Evolutionary conservation across 331 rosid species (phyloP), one percentile per base, ranked within the genome.

Genomic region (Prunus yedoensis): DNA sequence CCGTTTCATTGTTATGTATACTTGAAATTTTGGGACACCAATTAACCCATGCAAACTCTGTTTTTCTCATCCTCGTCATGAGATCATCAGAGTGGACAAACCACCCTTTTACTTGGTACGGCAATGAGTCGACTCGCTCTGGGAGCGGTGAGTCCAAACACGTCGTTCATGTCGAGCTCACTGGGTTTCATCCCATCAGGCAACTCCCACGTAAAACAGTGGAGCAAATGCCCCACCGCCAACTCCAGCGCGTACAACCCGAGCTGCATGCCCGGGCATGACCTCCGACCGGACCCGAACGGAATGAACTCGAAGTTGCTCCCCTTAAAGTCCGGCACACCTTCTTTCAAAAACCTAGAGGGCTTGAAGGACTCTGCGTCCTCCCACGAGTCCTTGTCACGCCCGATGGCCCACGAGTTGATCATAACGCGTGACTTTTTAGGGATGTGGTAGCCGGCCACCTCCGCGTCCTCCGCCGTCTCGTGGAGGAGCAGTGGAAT

Each of bases 401-500:
- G 81, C 16, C 98, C 98, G 0, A 94, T 91, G 11, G 96, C 97
- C 93, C 91, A 93, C 9, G 90, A 88, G 68, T 93, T 93, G 57
- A 93, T 79, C 89, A 94, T 91, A 14, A 91, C 93, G 1, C 98
- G 89, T 0, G 97, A 56, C 56, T 72, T 68, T 62, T 87, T 89
- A 0, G 98, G 97, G n/a, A 94, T 9, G 28, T 27, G 74, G 78
- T 87, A 91, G 20, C 96, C 94, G 2, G 75, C 20, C 10, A 94
- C 85, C 69, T 43, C 85, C 0, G 88, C 43, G 2, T 94, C 93
- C 85, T 86, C 93, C 7, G 93, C 83, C 9, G 98, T 91, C 91
- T 94, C 98, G 69, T 94, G 98, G 75, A 91, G 98, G 80, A 94
- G 97, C 30, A 94, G 83, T 0, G 98, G 98, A 59, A 94, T 94